Evolutionary conservation across 805 yeast genomes (phyloP).

Genomic region (Priceomyces haplophilus): DNA sequence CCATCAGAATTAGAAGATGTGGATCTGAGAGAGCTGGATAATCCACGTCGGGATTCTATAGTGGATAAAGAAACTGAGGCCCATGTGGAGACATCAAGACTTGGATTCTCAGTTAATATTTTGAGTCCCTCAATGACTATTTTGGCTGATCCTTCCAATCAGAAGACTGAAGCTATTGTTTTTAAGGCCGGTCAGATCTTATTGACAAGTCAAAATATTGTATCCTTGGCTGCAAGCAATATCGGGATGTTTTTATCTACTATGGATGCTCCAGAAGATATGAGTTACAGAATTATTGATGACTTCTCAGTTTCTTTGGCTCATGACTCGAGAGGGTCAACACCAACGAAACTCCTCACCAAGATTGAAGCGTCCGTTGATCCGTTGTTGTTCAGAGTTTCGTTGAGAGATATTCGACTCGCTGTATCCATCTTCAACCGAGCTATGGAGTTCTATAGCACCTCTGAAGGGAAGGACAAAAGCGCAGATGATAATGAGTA

Average conservation of each 20-base stretch:
- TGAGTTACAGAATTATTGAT: slow-evolving; percentile 72
- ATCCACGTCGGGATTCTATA: slow-evolving; percentile 8
- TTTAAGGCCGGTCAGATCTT: slow-evolving; percentile 80
- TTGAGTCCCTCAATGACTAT: slow-evolving; percentile 75
- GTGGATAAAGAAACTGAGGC: neutral
- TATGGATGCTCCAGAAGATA: slow-evolving; percentile 65
- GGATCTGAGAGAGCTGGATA: slow-evolving; percentile 10
- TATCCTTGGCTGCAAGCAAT: slow-evolving; percentile 66
- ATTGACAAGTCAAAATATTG: slow-evolving; percentile 63
- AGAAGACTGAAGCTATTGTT: slow-evolving; percentile 81
- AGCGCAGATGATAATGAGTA: slow-evolving; percentile 24
- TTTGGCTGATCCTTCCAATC: slow-evolving; percentile 71
- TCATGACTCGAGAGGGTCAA: slow-evolving; percentile 68
- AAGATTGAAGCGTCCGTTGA: slow-evolving; percentile 70
- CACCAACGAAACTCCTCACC: slow-evolving; percentile 55
- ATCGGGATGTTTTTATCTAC: slow-evolving; percentile 82
- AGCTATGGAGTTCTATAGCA: slow-evolving; percentile 55
- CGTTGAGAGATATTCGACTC: slow-evolving; percentile 80
- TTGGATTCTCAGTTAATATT: slow-evolving; percentile 63
- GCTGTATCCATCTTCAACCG: slow-evolving; percentile 71
- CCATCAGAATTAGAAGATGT: slow-evolving; percentile 13
- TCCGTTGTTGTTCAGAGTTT: slow-evolving; percentile 74
- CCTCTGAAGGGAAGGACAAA: slow-evolving; percentile 17
- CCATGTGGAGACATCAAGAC: slow-evolving; percentile 10
- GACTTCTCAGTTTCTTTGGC: slow-evolving; percentile 81